Evolutionary conservation across 140 eudicot species (phyloP), one percentile per base, ranked within the genome.

Genomic region (Ambrosia hybrid): DNA sequence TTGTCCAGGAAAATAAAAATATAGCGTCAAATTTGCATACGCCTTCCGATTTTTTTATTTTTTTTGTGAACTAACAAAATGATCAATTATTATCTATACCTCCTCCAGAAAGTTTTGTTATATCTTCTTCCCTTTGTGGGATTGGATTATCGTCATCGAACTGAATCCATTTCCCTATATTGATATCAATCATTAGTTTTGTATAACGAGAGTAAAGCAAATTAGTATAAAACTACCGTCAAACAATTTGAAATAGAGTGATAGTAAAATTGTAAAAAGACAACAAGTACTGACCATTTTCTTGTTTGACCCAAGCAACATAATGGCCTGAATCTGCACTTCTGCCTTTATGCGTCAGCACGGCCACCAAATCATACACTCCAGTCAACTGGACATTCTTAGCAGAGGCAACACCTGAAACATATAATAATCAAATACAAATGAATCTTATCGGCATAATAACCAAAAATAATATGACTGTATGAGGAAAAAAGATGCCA

Each of bases 301-400:
- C 99, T 88, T 94, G 97, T 82, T 94, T 94, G 72, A 94, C 96
- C 99, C 99, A 94, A 41, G 97, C 95, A 76, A 90, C 96, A 73
- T 94, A 94, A 84, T 94, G 97, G 61, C 99, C 97, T n/a, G 97
- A 90, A 82, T 94, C 99, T 30, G 99, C 99, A 90, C 99, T 88
- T 88, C 99, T 79, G 70, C 99, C 99, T 88, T 94, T 90, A 85
- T 94, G 97, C 3, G 97, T 94, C 77, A 94, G 82, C 78, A 94
- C 97, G 26, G 97, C 94, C 17, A 94, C 97, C 85, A 94, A 69
- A 80, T 94, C 99, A 84, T 94, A 94, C 60, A 88, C 74, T 57
- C 99, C 99, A 9, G 97, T 90, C 81, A 77, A 73, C 55, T 80
- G 95, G 72, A 65, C 71, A 80, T 81, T 85, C 76, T 83, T 85